phyloP scores from a whole-genome alignment of 805 yeast species.

The Scheffersomyces spartinae region DNA sequence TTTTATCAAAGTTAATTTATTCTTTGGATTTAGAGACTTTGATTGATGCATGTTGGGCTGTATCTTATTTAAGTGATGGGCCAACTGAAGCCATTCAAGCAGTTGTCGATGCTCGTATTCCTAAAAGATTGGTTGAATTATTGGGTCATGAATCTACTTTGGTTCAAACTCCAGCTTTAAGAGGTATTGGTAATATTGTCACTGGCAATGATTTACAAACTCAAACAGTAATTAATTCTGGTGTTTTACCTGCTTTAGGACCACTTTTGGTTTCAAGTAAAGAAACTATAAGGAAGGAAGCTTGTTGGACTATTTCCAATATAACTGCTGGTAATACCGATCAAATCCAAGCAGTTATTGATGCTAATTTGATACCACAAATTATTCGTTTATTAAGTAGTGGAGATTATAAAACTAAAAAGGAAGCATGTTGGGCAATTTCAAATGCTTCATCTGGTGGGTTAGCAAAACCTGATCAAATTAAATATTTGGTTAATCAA shows the following conservation, averaged over 20 bases:
- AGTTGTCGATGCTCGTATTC: constrained; percentile 92
- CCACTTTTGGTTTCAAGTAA: constrained; percentile 73
- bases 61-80: constrained; percentile 90
- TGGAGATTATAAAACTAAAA: constrained; percentile 92
- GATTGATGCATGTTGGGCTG: constrained; percentile 98
- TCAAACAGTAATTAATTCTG: constrained; percentile 86
- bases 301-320: constrained; percentile 98
- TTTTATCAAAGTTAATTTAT: constrained; percentile 81
- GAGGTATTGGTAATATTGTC: constrained; percentile 96
- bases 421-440: constrained; percentile 99
- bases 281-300: constrained; percentile 91
- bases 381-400: constrained; percentile 63
- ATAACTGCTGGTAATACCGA: constrained; percentile 95
- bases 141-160: constrained; percentile 72
- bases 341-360: constrained; percentile 95
- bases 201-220: constrained; percentile 96
- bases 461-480: constrained; percentile 80
- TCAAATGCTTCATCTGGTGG: constrained; percentile 98
- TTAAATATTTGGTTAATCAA: constrained; percentile 82
- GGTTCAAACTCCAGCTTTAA: constrained; percentile 93
- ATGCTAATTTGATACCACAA: constrained; percentile 87
- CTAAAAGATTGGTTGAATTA: constrained; percentile 85
- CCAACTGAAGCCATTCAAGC: constrained; percentile 90
- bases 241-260: constrained; percentile 77
- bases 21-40: constrained; percentile 87